Base-by-base conservation (phyloP, 2,329 filamentous ascomycete genomes). In the Apiospora arundinis region DNA sequence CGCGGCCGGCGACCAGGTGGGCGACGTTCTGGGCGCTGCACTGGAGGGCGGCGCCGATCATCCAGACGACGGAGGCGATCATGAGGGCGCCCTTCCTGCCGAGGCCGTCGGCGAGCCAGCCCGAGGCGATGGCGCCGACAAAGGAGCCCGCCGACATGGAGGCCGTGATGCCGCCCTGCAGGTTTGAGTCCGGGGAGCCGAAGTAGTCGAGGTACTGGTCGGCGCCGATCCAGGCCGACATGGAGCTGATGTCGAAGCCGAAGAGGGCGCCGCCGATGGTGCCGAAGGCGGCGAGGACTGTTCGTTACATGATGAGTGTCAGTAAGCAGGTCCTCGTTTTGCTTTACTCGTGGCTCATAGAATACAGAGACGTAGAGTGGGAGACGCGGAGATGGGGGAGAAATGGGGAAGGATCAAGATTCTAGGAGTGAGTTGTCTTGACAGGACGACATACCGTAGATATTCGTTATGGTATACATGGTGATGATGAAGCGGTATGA, bases 1-100 rank as follows among this genome's bases (percentile, higher is more conserved):
- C 82, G 46, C 86, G 84, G 9, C 86, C 86, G 25, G 81, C 84
- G 52, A 87, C 83, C 2, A 90, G 76, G 73, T 88, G 84, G 2
- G 80, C 83, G 60, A 91, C 80, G 71, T 90, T 88, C 76, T 90
- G 86, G 3, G 88, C 82, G 7, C 89, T 87, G 72, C 85, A 87
- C 71, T 88, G 85, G 67, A 92, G 83, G 69, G 87, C 84, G 37
- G 87, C 88, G 25, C 90, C 90, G 66, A 90, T 84, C 70, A 85
- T 82, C 81, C 84, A 86, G 80, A 81, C 84, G 45, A 81, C n/a
- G 70, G 78, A 83, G 12, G 82, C 82, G 45, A 84, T 78, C 77
- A 82, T 78, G 69, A 85, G 77, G 16, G 82, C 77, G 32, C 81
- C 79, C 4, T 81, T 79, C 0, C 84, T 81, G 23, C 85, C 84